These are phyloP conservation scores for Pythium periplocum DNA, from an alignment of 352 stramenopile species.

Conservation along the genomic window DNA sequence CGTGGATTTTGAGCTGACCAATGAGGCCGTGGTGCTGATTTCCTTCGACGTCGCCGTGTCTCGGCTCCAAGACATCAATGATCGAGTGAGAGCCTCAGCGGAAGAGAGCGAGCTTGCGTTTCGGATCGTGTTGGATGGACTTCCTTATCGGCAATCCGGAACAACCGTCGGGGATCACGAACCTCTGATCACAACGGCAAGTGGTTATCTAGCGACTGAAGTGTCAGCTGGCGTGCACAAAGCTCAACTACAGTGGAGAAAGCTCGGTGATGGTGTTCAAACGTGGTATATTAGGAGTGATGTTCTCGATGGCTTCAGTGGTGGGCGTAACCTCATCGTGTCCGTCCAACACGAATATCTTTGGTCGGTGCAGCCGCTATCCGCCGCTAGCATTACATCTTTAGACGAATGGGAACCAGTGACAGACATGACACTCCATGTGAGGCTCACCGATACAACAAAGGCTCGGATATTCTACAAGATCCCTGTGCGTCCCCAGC, in stretches of 20 bases:
- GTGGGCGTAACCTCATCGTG: constrained; percentile 51
- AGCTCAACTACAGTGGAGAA: constrained; percentile 67
- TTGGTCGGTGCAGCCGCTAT: constrained; percentile 61
- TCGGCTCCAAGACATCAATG: constrained; percentile 23
- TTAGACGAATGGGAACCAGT: constrained; percentile 52
- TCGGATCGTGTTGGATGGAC: constrained; percentile 43
- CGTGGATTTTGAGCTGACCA: constrained; percentile 44
- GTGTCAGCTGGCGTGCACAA: constrained; percentile 38
- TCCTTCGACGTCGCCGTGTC: constrained; percentile 68
- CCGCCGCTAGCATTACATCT: constrained; percentile 26
- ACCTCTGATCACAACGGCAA: constrained; percentile 40
- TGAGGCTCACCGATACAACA: constrained; percentile 39
- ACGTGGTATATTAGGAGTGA: constrained; percentile 58
- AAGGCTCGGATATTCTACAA: constrained; percentile 72
- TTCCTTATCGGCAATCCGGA: constrained; percentile 60
- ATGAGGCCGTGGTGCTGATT: constrained; percentile 53
- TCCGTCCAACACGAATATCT: constrained; percentile 66
- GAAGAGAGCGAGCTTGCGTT: constrained; percentile 59
- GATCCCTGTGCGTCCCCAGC: constrained; percentile 50
- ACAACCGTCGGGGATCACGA: constrained; percentile 60
- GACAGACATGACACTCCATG: constrained; percentile 42
- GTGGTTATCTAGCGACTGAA: constrained; percentile 55
- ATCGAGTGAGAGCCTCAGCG: not conserved
- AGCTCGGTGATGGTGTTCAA: constrained; percentile 38
- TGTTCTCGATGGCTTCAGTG: constrained; percentile 62